phyloP scores from a whole-genome alignment of 2,329 filamentous ascomycete genomes.

The Fusarium graminum region DNA sequence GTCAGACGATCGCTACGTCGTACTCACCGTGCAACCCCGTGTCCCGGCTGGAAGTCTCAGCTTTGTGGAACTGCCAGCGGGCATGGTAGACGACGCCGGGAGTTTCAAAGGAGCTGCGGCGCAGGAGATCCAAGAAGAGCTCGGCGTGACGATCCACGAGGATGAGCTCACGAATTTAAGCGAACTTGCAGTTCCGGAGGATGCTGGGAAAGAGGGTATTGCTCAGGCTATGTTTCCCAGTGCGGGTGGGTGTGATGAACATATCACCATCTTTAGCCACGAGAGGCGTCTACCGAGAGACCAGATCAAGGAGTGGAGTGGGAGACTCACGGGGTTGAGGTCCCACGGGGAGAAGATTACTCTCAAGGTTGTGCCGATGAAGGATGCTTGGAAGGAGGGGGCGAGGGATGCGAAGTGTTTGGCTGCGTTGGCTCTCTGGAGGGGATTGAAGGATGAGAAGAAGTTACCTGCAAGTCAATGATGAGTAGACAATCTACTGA shows the following conservation, averaged over 20 bases:
- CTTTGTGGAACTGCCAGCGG: conserved; percentile 69
- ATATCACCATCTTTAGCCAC: conserved; percentile 69
- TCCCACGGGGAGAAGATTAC: conserved; percentile 73
- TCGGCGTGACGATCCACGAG: conserved; percentile 65
- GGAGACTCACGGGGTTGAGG: conserved; percentile 69
- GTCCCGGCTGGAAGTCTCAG: conserved; percentile 67
- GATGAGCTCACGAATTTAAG: conserved; percentile 64
- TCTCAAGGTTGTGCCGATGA: conserved; percentile 68
- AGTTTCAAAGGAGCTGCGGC: conserved; percentile 70
- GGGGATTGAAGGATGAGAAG: conserved; percentile 65
- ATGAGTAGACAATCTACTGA: rapidly evolving
- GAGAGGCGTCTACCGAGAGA: conserved; percentile 64
- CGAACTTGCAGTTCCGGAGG: conserved; percentile 59
- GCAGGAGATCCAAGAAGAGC: conserved; percentile 71
- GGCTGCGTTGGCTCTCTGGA: conserved; percentile 69
- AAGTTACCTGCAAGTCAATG: conserved; percentile 48
- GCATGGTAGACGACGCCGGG: conserved; percentile 68
- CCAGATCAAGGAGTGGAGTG: conserved; percentile 67
- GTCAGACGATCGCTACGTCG: conserved; percentile 65
- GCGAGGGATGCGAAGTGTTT: conserved; percentile 71
- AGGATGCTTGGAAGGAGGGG: conserved; percentile 69
- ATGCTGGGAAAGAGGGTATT: conserved; percentile 53
- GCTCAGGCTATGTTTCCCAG: conserved; percentile 68
- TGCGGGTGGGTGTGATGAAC: conserved; percentile 71
- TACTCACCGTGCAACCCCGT: conserved; percentile 72